These are phyloP conservation scores for Myrica gale DNA, from an alignment of 306 rosid genomes.

Conservation along the genomic window DNA sequence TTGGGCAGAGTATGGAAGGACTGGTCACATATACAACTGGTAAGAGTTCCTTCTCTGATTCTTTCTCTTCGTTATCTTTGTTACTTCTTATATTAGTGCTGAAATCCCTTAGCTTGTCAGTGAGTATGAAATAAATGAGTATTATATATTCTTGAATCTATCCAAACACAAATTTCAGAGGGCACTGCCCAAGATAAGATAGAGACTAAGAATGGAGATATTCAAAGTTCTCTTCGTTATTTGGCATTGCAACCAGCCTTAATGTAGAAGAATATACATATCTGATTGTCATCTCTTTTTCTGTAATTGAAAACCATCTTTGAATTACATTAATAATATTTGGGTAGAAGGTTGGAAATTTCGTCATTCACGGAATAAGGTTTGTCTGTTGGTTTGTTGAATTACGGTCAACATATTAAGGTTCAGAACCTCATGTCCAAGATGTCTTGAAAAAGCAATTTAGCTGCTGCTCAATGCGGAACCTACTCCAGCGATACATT, in stretches of 20 bases:
- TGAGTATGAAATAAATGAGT: not conserved
- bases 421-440: not conserved
- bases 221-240: not conserved
- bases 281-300: not conserved
- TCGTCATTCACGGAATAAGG: too few relatives aligned
- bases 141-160: not conserved
- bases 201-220: not conserved
- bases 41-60: slow-evolving; percentile 23
- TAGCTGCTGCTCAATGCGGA: slow-evolving; percentile 3
- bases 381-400: too few relatives aligned
- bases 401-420: too few relatives aligned
- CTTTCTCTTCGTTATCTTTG: not conserved
- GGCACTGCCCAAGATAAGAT: not conserved
- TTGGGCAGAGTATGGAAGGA: slow-evolving; percentile 72
- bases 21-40: slow-evolving; percentile 91
- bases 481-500: slow-evolving; percentile 74
- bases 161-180: not conserved
- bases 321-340: not conserved
- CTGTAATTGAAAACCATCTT: not conserved
- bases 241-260: not conserved
- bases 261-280: too few relatives aligned
- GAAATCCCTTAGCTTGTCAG: slow-evolving; percentile 1
- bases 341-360: not conserved
- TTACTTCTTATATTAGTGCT: not conserved
- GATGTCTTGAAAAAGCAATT: not conserved